Percentiles rank a stretch among this genome's conserved stretches.
These are phyloP conservation scores for Fonsecaea pedrosoi DNA, from an alignment of 2,329 filamentous ascomycete genomes.

Conservation along the genomic window DNA sequence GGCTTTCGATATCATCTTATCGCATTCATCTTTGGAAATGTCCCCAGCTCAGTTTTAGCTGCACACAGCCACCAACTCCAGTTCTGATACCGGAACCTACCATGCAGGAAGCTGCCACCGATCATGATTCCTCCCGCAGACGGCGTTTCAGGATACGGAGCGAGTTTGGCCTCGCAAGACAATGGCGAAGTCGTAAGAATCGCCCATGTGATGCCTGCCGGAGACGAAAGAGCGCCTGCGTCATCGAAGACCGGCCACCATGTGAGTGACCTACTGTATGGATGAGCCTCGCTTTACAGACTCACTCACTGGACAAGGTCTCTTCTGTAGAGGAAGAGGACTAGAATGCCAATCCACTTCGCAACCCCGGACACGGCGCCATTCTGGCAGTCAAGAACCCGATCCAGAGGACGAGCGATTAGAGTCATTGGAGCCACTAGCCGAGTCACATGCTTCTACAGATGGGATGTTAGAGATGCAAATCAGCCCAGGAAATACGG, in stretches of 20 bases:
- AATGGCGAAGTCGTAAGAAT: conserved; percentile 53
- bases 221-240: conserved; percentile 56
- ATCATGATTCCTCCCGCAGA: conserved; percentile 20
- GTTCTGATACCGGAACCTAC: conserved; percentile 1
- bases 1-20: neutral
- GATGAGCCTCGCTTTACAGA: conserved; percentile 1
- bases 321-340: conserved; percentile 41
- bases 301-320: conserved; percentile 34
- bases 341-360: conserved; percentile 41
- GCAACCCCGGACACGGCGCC: conserved; percentile 31
- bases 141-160: conserved; percentile 32
- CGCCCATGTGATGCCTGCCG: conserved; percentile 57
- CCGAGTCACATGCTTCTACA: conserved; percentile 6
- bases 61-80: neutral
- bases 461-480: conserved; percentile 6
- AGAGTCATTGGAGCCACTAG: conserved; percentile 4
- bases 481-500: conserved; percentile 20
- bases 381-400: conserved; percentile 16
- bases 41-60: neutral
- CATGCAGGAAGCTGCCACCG: conserved; percentile 19
- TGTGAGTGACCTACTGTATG: conserved; percentile 46
- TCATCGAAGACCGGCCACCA: conserved; percentile 54
- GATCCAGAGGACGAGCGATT: conserved; percentile 25
- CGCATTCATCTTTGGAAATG: too few relatives aligned
- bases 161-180: conserved; percentile 30